Percentiles rank a stretch among this genome's conserved stretches.
Evolutionary conservation across 1,284 basidiomycete species (phyloP).

Genomic region (Pterulicium gracile): DNA sequence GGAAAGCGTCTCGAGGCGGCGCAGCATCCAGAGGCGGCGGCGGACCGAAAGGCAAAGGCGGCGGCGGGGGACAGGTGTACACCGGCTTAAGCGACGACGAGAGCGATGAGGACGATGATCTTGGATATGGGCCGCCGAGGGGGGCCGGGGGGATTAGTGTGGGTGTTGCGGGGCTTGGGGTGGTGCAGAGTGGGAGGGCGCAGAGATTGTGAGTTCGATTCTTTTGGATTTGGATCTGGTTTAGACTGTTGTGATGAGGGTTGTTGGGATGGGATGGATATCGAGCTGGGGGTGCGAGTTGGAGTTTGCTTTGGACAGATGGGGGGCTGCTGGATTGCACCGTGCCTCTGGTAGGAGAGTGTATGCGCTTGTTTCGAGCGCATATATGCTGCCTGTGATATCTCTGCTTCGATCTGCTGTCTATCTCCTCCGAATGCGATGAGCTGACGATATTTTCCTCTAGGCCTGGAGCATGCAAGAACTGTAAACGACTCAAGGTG

Average conservation of each 20-base stretch:
- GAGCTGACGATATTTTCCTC: too few species aligned
- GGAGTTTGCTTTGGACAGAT: slow-evolving; percentile 7
- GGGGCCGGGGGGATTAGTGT: slow-evolving; percentile 25
- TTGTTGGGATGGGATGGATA: slow-evolving; percentile 17
- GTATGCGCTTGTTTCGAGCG: not conserved
- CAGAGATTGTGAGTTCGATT: too few species aligned
- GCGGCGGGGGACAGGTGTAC: too few species aligned
- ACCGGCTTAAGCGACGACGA: slow-evolving; percentile 9
- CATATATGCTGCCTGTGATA: slow-evolving; percentile 7
- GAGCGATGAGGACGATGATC: slow-evolving; percentile 23
- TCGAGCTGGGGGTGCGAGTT: slow-evolving; percentile 24
- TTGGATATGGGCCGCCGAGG: slow-evolving; percentile 7
- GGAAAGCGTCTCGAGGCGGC: too few species aligned
- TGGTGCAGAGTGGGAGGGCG: too few species aligned
- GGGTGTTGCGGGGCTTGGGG: slow-evolving; percentile 23
- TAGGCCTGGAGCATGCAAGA: slow-evolving; percentile 68
- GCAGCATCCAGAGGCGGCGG: too few species aligned
- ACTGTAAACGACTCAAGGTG: slow-evolving; percentile 80
- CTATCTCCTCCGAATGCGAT: too few species aligned
- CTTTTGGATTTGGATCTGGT: too few species aligned
- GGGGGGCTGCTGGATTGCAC: not conserved
- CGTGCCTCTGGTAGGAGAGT: not conserved
- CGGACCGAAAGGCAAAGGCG: too few species aligned
- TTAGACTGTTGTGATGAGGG: slow-evolving; percentile 15
- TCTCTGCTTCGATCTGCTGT: slow-evolving; percentile 7